Evolutionary conservation across 257 asterid genomes (phyloP), one percentile per base, ranked within the genome.

Genomic region (Plantago ovata): DNA sequence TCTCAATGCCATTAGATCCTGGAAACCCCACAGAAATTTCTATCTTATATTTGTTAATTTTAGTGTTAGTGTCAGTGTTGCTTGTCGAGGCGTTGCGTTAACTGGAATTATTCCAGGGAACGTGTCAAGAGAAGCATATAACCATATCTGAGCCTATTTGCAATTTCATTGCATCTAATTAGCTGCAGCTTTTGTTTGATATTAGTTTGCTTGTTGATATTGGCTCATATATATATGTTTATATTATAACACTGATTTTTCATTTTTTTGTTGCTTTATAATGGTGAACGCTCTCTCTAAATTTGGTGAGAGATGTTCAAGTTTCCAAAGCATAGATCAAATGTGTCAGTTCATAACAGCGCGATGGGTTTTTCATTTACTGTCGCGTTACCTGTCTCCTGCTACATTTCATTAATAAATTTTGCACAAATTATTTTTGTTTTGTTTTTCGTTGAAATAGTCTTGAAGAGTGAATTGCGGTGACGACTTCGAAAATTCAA

Each of bases 401-500:
- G 58, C 72, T 10, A 68, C 62, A 68, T 66, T 43, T 21, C 9
- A 28, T 28, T n/a, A n/a, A n/a, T n/a, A n/a, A n/a, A n/a, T n/a
- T n/a, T n/a, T n/a, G 12, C 3, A 10, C 45, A 1, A 41, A 41
- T 41, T 10, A 41, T 41, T n/a, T 6, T 41, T 10, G 3, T 41
- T 6, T 41, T 41, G 6, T 10, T 41, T 41, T 42, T 9, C n/a
- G 13, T 45, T 9, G 16, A 44, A 14, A 1, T 6, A 45, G 0
- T 44, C 32, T 45, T 2, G 14, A 24, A 21, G 16, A 9, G 70
- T 54, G 61, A 62, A 39, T 82, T 77, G 84, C 88, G 6, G 67
- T 85, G 91, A 85, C 72, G 91, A 85, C 91, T 80, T 49, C 33
- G 59, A 70, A 70, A 69, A 60, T 83, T 86, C 95, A 86, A 86